Percentiles rank a stretch among this genome's conserved stretches.
Conservation (phyloP, 192 early-diverging fungal species). For the Kappamyces sp. region DNA sequence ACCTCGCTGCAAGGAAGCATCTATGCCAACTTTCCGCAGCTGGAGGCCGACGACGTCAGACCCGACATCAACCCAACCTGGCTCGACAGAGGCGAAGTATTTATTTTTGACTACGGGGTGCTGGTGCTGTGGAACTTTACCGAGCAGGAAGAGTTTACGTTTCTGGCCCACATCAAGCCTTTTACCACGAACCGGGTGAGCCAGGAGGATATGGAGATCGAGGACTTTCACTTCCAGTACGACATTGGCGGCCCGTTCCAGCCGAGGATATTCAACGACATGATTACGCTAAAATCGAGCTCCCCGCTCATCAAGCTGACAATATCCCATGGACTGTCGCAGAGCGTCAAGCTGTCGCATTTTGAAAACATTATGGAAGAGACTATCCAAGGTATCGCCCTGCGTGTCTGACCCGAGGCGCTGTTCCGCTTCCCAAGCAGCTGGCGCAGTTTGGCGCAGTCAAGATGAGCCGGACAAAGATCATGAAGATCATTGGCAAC, state of each 20-base stretch:
- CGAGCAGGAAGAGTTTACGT: constrained; percentile 32
- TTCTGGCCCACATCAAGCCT: constrained; percentile 44
- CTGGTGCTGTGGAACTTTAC: constrained; percentile 48
- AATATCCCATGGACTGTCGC: constrained; percentile 93
- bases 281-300: constrained; percentile 68
- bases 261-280: constrained; percentile 78
- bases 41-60: constrained; percentile 9
- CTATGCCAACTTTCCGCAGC: constrained; percentile 23
- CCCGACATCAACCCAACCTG: constrained; percentile 25
- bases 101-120: constrained; percentile 51
- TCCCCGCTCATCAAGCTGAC: constrained; percentile 84
- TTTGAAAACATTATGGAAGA: constrained; percentile 91
- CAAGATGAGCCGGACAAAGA: constrained; percentile 31
- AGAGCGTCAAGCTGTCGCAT: constrained; percentile 86
- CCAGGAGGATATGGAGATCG: constrained; percentile 42
- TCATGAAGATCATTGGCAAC: constrained; percentile 41
- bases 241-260: constrained; percentile 48
- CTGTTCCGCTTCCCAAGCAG: constrained; percentile 17
- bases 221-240: constrained; percentile 80
- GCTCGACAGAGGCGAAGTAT: constrained; percentile 44
- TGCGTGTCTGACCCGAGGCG: constrained; percentile 10
- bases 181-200: constrained; percentile 22
- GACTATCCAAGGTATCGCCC: constrained; percentile 57
- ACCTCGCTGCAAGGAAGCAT: constrained; percentile 16
- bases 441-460: constrained; percentile 20